These are phyloP conservation scores for Termitomyces sp. DNA, from an alignment of 768 basidiomycete species.

Conservation along the genomic window DNA sequence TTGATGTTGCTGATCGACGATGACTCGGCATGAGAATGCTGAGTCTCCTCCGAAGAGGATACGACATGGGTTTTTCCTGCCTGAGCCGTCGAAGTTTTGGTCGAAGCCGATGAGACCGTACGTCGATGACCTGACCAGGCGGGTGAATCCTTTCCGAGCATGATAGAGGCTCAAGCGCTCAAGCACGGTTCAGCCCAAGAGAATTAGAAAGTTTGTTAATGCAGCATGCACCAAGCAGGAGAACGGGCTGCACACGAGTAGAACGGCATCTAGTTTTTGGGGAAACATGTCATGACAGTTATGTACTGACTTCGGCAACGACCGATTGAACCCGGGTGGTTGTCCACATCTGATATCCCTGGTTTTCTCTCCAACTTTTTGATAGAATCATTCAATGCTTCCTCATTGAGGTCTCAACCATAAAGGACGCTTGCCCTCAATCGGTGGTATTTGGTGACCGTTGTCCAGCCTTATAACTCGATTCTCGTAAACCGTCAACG, in stretches of 20 bases:
- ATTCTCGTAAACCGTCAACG: background rate
- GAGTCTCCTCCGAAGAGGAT: background rate
- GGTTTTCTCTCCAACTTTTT: background rate
- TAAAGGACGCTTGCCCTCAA: background rate
- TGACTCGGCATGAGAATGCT: constrained; percentile 3
- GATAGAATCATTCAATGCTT: background rate
- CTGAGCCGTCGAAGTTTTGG: constrained; percentile 3
- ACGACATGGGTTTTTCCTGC: background rate
- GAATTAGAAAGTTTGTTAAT: background rate
- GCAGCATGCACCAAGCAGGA: constrained; percentile 1
- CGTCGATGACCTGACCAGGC: constrained; percentile 12
- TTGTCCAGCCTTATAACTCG: background rate
- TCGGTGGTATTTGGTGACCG: background rate
- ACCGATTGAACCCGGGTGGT: constrained; percentile 2
- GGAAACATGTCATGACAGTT: constrained; percentile 5
- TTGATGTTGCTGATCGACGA: constrained; percentile 7
- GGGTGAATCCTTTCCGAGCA: constrained; percentile 12
- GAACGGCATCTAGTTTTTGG: constrained; percentile 1
- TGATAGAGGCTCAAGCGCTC: background rate
- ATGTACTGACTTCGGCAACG: constrained; percentile 7
- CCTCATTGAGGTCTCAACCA: background rate
- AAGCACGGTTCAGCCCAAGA: background rate
- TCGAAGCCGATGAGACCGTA: constrained; percentile 7
- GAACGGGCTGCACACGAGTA: constrained; percentile 5
- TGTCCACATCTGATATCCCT: background rate